These are phyloP conservation scores for Zasmidium citrigriseum DNA, from an alignment of 2,329 filamentous ascomycete genomes.

Conservation along the genomic window DNA sequence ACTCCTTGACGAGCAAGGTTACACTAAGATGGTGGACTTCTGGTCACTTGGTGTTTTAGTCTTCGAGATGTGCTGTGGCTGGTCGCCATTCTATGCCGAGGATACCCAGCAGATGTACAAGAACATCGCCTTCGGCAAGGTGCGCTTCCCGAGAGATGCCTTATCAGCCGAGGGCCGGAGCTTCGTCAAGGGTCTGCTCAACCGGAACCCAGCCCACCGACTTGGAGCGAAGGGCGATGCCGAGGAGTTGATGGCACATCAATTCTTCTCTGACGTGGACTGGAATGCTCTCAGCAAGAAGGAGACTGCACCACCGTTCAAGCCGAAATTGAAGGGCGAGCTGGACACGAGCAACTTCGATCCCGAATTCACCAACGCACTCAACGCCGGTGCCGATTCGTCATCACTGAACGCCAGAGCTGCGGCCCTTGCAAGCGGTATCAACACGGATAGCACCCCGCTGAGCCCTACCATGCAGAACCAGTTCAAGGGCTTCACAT, in stretches of 20 bases:
- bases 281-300: conserved; percentile 89
- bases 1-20: conserved; percentile 90
- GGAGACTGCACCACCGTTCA: conserved; percentile 93
- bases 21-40: conserved; percentile 99
- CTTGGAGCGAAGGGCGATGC: conserved; percentile 89
- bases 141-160: conserved; percentile 92
- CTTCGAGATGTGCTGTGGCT: conserved; percentile 99
- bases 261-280: conserved; percentile 93
- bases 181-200: conserved; percentile 96
- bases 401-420: conserved; percentile 88
- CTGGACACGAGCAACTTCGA: conserved; percentile 98
- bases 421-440: conserved; percentile 77
- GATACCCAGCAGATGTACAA: conserved; percentile 99
- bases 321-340: conserved; percentile 93
- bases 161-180: conserved; percentile 92
- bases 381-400: conserved; percentile 77
- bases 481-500: conserved; percentile 98
- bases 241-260: conserved; percentile 88
- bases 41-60: conserved; percentile 97
- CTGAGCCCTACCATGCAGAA: conserved; percentile 94
- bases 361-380: conserved; percentile 93
- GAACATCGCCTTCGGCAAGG: conserved; percentile 99
- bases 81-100: conserved; percentile 98
- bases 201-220: conserved; percentile 94
- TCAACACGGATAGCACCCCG: conserved; percentile 83